A percentile compares a stretch with the other conserved stretches of the same genome.
phyloP scores from a whole-genome alignment of 1,284 basidiomycete genomes.

The Melampsora allii-populina region DNA sequence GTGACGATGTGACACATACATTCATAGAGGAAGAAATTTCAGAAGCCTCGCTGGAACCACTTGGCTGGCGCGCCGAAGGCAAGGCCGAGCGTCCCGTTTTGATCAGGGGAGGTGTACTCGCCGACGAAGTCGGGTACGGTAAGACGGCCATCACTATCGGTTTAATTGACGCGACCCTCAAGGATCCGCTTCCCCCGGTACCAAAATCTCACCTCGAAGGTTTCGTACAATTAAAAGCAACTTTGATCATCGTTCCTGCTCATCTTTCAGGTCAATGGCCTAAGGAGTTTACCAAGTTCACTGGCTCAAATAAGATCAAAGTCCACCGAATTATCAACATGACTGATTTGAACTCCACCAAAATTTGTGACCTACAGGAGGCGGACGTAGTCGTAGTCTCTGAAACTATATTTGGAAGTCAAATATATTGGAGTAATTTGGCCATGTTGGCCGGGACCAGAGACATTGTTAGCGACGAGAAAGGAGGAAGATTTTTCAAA shows the following conservation, averaged over 20 bases:
- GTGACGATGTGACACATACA: constrained; percentile 58
- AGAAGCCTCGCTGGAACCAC: constrained; percentile 75
- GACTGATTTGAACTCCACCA: constrained; percentile 67
- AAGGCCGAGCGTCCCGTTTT: constrained; percentile 72
- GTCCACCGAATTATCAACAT: constrained; percentile 69
- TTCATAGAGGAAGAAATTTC: constrained; percentile 93
- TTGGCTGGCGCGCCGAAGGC: constrained; percentile 91
- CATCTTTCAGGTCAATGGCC: constrained; percentile 88
- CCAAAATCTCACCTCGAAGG: constrained; percentile 58
- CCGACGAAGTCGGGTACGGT: constrained; percentile 93
- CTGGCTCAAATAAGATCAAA: constrained; percentile 60
- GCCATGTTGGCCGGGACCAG: constrained; percentile 57
- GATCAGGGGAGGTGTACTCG: constrained; percentile 84
- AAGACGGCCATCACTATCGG: constrained; percentile 94
- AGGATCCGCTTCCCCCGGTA: constrained; percentile 57
- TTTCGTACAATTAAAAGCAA: constrained; percentile 71
- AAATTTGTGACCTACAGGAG: constrained; percentile 70
- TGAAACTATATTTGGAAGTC: constrained; percentile 75
- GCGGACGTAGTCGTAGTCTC: constrained; percentile 86
- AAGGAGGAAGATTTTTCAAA: constrained; percentile 81
- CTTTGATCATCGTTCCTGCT: constrained; percentile 80
- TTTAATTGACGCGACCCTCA: constrained; percentile 68
- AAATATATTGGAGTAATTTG: constrained; percentile 71
- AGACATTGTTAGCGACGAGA: constrained; percentile 52
- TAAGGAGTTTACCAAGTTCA: constrained; percentile 79